Conservation (phyloP, 2,329 filamentous ascomycete genomes). For the Nakataea oryzae region DNA sequence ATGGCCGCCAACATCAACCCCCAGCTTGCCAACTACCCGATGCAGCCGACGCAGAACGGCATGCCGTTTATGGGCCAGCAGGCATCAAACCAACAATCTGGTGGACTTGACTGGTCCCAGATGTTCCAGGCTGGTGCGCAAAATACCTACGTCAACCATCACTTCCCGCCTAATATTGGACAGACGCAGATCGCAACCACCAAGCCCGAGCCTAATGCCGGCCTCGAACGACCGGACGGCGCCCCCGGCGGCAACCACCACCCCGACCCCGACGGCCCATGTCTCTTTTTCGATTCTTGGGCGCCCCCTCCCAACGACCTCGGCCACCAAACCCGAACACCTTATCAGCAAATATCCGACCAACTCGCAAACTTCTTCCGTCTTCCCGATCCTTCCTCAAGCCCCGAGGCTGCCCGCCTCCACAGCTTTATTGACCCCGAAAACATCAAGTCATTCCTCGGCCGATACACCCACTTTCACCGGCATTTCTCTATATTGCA, state of each 20-base stretch:
- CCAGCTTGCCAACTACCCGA: constrained; percentile 53
- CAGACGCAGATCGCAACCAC: constrained; percentile 55
- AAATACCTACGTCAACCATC: constrained; percentile 51
- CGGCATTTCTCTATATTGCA: constrained; percentile 66
- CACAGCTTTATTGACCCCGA: constrained; percentile 54
- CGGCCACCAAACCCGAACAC: constrained; percentile 24
- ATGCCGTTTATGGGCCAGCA: constrained; percentile 53
- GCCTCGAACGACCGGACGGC: constrained; percentile 36
- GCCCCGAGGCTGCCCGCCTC: constrained; percentile 36
- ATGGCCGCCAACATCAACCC: constrained; percentile 54
- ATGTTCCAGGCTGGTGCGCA: constrained; percentile 69
- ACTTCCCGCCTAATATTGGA: constrained; percentile 55
- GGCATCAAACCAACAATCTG: constrained; percentile 49
- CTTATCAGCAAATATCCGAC: constrained; percentile 42
- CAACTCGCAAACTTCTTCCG: constrained; percentile 47
- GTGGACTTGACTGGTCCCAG: constrained; percentile 60
- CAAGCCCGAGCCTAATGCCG: constrained; percentile 54
- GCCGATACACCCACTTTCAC: constrained; percentile 63
- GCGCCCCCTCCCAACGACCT: constrained; percentile 26
- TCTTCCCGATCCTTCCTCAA: constrained; percentile 22
- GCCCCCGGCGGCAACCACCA: constrained; percentile 21
- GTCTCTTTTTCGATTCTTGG: constrained; percentile 39
- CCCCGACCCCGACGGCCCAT: constrained; percentile 27
- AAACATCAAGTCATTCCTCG: constrained; percentile 61
- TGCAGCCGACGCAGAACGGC: constrained; percentile 52